These are phyloP conservation scores for Friedmanniomyces simplex DNA, from an alignment of 495 filamentous ascomycete genomes.

Conservation along the genomic window DNA sequence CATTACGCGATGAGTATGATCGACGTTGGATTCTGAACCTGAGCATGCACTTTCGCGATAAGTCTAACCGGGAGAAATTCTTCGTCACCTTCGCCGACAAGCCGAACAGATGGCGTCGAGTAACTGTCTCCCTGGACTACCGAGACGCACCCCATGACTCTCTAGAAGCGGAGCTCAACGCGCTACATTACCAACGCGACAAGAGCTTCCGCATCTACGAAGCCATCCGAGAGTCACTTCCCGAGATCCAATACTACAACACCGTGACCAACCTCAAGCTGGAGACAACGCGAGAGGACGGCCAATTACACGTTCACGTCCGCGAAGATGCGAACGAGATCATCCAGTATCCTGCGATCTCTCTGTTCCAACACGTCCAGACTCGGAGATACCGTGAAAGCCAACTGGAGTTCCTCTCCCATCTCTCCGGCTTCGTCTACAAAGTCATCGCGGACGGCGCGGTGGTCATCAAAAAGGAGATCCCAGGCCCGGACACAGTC, in stretches of 20 bases:
- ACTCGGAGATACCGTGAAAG: constrained; percentile 60
- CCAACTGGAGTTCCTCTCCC: constrained; percentile 73
- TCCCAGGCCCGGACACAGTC: constrained; percentile 88
- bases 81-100: constrained; percentile 89
- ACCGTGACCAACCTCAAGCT: constrained; percentile 95
- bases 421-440: constrained; percentile 96
- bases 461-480: constrained; percentile 92
- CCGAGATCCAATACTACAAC: constrained; percentile 87
- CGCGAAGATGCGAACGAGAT: constrained; percentile 97
- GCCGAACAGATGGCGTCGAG: constrained; percentile 67
- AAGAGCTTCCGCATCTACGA: constrained; percentile 95
- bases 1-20: constrained; percentile 71
- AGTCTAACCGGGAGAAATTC: constrained; percentile 92
- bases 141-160: constrained; percentile 70
- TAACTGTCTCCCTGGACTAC: constrained; percentile 93
- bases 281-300: constrained; percentile 61
- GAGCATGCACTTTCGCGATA: constrained; percentile 97
- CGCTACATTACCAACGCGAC: constrained; percentile 74
- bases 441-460: constrained; percentile 63
- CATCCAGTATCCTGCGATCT: constrained; percentile 71
- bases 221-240: constrained; percentile 81
- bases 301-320: constrained; percentile 88
- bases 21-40: constrained; percentile 90
- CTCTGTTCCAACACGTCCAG: constrained; percentile 62
- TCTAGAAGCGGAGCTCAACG: constrained; percentile 71